Conservation (phyloP, 768 basidiomycete species). For the Naganishia onofrii region DNA sequence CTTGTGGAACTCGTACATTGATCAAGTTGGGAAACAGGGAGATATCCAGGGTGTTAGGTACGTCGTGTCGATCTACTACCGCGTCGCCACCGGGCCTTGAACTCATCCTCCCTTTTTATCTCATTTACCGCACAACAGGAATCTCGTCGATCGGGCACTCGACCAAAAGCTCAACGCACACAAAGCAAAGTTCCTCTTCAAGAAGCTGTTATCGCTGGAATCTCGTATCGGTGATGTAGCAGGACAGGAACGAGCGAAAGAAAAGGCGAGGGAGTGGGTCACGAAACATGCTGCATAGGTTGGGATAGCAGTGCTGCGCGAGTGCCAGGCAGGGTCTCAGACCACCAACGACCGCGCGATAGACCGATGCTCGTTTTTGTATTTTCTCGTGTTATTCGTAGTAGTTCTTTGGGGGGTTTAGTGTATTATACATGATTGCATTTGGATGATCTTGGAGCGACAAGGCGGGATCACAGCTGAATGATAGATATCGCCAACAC, state of each 20-base stretch:
- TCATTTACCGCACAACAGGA: conserved; percentile 55
- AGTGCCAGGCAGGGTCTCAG: too few species aligned
- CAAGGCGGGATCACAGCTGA: too few species aligned
- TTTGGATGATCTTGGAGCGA: not conserved
- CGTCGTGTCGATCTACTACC: too few species aligned
- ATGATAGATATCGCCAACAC: not conserved
- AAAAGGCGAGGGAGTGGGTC: conserved; percentile 83
- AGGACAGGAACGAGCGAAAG: conserved; percentile 75
- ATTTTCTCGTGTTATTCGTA: not conserved
- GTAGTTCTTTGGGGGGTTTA: conserved; percentile 16
- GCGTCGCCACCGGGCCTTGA: too few species aligned
- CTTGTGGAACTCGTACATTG: conserved; percentile 93
- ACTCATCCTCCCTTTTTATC: too few species aligned
- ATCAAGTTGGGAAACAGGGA: conserved; percentile 80
- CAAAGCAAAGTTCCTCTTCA: conserved; percentile 97
- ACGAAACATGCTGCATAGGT: conserved; percentile 30
- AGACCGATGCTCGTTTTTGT: not conserved
- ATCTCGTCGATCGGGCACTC: conserved; percentile 80
- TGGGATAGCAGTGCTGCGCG: not conserved
- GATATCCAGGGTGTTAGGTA: conserved; percentile 78
- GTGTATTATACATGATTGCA: conserved; percentile 5
- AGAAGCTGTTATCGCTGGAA: conserved; percentile 93
- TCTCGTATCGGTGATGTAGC: conserved; percentile 80
- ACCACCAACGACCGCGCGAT: too few species aligned
- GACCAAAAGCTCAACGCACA: conserved; percentile 84